Percentiles rank a stretch among this genome's conserved stretches.
Conservation (phyloP, 208 protist genomes). For the Giardia muris region DNA sequence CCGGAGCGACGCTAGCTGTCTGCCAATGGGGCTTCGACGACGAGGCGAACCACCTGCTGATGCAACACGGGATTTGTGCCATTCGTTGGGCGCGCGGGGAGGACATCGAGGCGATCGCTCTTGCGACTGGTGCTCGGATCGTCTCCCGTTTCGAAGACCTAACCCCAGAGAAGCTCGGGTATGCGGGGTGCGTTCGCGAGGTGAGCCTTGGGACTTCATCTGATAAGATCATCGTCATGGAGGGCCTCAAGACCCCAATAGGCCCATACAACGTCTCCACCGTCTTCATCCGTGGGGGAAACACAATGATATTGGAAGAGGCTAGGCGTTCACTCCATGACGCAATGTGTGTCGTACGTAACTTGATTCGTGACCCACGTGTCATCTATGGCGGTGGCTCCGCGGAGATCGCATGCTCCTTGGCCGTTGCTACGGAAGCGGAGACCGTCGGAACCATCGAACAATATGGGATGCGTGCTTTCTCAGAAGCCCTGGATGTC, state of each 20-base stretch:
- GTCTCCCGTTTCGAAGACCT: slow-evolving; percentile 95
- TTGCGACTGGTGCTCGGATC: slow-evolving; percentile 93
- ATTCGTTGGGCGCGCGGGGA: slow-evolving; percentile 97
- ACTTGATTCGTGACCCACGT: slow-evolving; percentile 91
- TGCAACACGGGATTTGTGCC: slow-evolving; percentile 90
- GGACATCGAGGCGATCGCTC: slow-evolving; percentile 95
- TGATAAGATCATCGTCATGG: slow-evolving; percentile 90
- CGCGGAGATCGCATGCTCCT: slow-evolving; percentile 85
- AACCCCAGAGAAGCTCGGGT: slow-evolving; percentile 77
- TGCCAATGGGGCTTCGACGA: slow-evolving; percentile 99
- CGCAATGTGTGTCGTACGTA: slow-evolving; percentile 96
- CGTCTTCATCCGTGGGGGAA: slow-evolving; percentile 94
- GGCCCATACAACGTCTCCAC: slow-evolving; percentile 65
- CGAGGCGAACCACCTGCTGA: slow-evolving; percentile 99
- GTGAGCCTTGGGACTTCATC: slow-evolving; percentile 51
- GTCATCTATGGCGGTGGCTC: slow-evolving; percentile 98
- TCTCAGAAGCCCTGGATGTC: slow-evolving; percentile 91
- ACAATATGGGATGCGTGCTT: slow-evolving; percentile 94
- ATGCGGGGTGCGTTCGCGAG: slow-evolving; percentile 57
- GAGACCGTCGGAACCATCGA: slow-evolving; percentile 66
- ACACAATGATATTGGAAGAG: slow-evolving; percentile 97
- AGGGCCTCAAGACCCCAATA: slow-evolving; percentile 65
- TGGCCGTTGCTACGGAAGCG: slow-evolving; percentile 57
- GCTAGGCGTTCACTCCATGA: slow-evolving; percentile 96
- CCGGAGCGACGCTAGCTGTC: slow-evolving; percentile 86